Base-by-base conservation (phyloP, 2,329 filamentous ascomycete species). In the Scedosporium aurantiacum region DNA sequence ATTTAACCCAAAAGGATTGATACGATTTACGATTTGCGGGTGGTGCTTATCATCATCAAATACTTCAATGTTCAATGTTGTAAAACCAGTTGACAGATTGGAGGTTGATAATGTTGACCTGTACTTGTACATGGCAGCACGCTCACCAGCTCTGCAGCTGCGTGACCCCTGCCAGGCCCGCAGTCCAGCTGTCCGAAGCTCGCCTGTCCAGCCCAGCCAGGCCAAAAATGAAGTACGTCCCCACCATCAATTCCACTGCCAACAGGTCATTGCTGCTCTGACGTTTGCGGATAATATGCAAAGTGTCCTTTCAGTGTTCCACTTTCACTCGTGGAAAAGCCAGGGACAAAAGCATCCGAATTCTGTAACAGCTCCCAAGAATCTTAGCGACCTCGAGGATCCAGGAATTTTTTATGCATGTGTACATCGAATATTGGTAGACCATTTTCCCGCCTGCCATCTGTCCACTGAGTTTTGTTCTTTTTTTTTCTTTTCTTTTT, bases 251-350 rank as follows among this genome's bases (percentile, higher is more conserved):
- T n/a, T 47, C 43, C 50, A 28, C 23, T 1, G 6, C 23, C 18
- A 18, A 54, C 16, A 18, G 18, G 14, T 23, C 43, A 23, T 47
- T 14, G 21, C 18, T 54, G 18, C 18, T 54, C 12, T 23, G 12
- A 23, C 50, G 12, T 14, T 27, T 37, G 32, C 50, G 12, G 55
- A 32, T 28, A 7, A 32, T 28, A 7, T 60, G 58, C 58, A 60
- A 60, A 60, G 58, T 60, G 58, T 60, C 58, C 58, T 60, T 43
- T 50, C 45, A 60, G 16, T 27, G 32, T 25, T n/a, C n/a, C 32
- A 5, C 10, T 37, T 10, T 18, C 58, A 50, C 57, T 52, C 58
- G 45, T 50, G n/a, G 37, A 7, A 28, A 45, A 27, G 21, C 40
- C 57, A 6, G 25, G 16, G 25, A 14, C 12, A 23, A 32, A 37